Percentiles rank a stretch among this genome's conserved stretches.
Conservation (phyloP, 331 rosid species). For the Quercus tomentella region DNA sequence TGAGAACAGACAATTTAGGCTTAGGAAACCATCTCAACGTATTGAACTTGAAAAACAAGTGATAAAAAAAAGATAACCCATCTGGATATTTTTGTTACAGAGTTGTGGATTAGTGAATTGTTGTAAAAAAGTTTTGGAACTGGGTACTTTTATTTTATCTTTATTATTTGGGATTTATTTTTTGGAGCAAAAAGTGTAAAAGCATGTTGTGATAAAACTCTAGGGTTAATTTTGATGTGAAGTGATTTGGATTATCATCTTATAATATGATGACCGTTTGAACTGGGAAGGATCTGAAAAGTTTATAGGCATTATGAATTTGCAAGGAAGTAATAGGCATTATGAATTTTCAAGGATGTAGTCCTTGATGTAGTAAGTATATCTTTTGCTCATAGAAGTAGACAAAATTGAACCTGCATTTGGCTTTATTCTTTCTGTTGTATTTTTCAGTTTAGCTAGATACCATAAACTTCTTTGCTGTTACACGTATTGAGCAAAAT, state of each 20-base stretch:
- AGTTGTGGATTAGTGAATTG: background rate
- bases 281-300: background rate
- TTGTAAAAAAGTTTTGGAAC: background rate
- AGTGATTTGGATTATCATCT: background rate
- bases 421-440: slow-evolving; percentile 6
- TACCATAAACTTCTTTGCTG: slow-evolving; percentile 1
- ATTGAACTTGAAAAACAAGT: background rate
- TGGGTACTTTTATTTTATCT: slow-evolving; percentile 10
- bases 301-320: background rate
- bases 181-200: slow-evolving; percentile 8
- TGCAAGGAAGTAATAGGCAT: slow-evolving; percentile 2
- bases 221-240: background rate
- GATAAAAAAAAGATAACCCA: background rate
- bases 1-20: background rate
- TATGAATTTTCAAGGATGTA: slow-evolving; percentile 4
- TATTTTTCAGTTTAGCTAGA: slow-evolving; percentile 1
- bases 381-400: background rate
- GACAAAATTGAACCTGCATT: slow-evolving; percentile 3
- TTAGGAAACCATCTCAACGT: background rate
- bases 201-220: background rate
- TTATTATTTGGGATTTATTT: background rate
- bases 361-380: background rate
- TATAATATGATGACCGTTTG: background rate
- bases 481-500: slow-evolving; percentile 25
- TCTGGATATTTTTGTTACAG: background rate